Evolutionary conservation across 441 rosid genomes (phyloP).

Genomic region (Jatropha podagrica): DNA sequence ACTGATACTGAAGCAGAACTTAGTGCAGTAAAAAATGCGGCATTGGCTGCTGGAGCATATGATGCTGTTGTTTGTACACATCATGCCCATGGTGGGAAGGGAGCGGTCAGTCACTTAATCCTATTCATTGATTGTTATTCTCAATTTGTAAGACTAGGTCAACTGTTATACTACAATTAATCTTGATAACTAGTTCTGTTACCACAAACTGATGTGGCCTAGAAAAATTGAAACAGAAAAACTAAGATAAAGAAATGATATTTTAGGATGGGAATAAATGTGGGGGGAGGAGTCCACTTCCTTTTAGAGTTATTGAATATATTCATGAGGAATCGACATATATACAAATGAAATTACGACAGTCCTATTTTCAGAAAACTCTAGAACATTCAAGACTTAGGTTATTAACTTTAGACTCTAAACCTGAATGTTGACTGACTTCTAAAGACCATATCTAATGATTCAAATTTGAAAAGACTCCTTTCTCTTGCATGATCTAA

Average conservation of each 20-base stretch:
- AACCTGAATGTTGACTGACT: background rate
- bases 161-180: background rate
- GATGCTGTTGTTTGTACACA: conserved; percentile 91
- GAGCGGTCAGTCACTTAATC: conserved; percentile 64
- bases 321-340: too few species aligned
- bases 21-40: conserved; percentile 68
- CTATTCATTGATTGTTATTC: conserved; percentile 26
- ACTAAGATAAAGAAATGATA: background rate
- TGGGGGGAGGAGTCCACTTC: background rate
- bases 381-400: background rate
- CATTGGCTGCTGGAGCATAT: conserved; percentile 85
- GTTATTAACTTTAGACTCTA: background rate
- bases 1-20: conserved; percentile 88
- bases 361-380: background rate
- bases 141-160: background rate
- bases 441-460: background rate
- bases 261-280: background rate
- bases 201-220: background rate
- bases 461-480: background rate
- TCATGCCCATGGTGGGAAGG: conserved; percentile 96
- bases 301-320: too few species aligned
- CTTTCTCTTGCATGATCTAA: background rate
- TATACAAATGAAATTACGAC: background rate
- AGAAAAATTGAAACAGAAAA: background rate
- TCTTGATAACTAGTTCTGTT: background rate